Base-by-base conservation (phyloP, 1,139 yeast species). In the Geotrichum fermentans region DNA sequence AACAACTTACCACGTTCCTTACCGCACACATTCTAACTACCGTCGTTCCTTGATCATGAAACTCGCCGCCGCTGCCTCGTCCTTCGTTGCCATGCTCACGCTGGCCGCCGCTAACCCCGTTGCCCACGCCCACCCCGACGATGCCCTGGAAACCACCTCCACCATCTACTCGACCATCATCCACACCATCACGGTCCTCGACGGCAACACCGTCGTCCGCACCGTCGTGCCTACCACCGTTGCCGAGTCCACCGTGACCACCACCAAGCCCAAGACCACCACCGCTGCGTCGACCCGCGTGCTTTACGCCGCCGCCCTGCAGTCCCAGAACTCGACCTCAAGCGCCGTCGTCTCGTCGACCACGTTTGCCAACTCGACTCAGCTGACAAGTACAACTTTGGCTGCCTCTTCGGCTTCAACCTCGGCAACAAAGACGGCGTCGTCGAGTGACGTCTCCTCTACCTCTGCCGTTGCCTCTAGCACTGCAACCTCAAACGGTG, bases 81-180 rank as follows among this genome's bases (percentile, higher is more conserved):
- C 46, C 10, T 24, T 28, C 22, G n/a, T 18, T 18, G 36, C 33
- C 33, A 16, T 26, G 41, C 21, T 28, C 22, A 13, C 30, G 16
- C 8, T 21, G n/a, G 40, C 29, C 29, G 8, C 13, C n/a, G 32
- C 33, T 10, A 10, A 10, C 28, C 28, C 10, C 10, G 28, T 24
- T 10, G 28, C 28, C 28, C 6, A 24, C 28, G 28, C 28, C 30
- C 34, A 36, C 24, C 18, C 11, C 4, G 45, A 24, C 33, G 29
- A 13, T n/a, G n/a, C n/a, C n/a, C n/a, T n/a, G n/a, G n/a, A n/a
- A n/a, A n/a, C n/a, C 6, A 26, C 29, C 21, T 33, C 41, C 21
- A 43, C 46, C 24, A 21, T 43, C 35, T 38, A 30, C 33, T 44
- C 48, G 11, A 44, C 48, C 17, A 38, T 44, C 20, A n/a, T 30